Percentiles rank a stretch among this genome's conserved stretches.
Evolutionary conservation across 805 yeast species (phyloP).

Genomic region (Teunomyces barrocoloradensis): DNA sequence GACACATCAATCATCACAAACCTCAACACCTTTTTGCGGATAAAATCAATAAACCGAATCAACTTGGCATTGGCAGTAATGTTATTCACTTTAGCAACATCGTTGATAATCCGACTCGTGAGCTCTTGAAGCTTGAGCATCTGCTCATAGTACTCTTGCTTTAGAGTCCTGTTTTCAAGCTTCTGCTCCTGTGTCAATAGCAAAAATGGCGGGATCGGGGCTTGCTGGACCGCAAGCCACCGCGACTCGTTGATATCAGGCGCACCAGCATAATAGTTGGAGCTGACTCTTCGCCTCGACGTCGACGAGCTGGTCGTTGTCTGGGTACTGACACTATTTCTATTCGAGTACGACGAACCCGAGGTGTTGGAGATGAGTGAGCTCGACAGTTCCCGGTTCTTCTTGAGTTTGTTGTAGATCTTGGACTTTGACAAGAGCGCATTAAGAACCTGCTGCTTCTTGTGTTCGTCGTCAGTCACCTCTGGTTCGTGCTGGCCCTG

Average conservation of each 20-base stretch:
- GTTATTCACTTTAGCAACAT: slow-evolving; percentile 8
- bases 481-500: slow-evolving; percentile 4
- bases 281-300: slow-evolving; percentile 18
- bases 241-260: slow-evolving; percentile 11
- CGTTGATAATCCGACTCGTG: slow-evolving; percentile 12
- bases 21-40: slow-evolving; percentile 32
- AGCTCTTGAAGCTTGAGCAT: slow-evolving; percentile 16
- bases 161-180: slow-evolving; percentile 29
- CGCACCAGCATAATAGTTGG: slow-evolving; percentile 8
- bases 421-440: slow-evolving; percentile 30
- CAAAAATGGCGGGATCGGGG: slow-evolving; percentile 11
- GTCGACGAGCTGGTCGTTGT: slow-evolving; percentile 19
- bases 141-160: slow-evolving; percentile 36
- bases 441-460: slow-evolving; percentile 19
- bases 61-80: slow-evolving; percentile 16
- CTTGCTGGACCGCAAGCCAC: slow-evolving; percentile 6
- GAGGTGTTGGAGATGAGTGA: slow-evolving; percentile 24
- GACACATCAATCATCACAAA: slow-evolving; percentile 36
- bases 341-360: slow-evolving; percentile 15
- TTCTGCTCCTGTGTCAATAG: slow-evolving; percentile 19
- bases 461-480: slow-evolving; percentile 14
- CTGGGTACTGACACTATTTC: slow-evolving; percentile 22
- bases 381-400: slow-evolving; percentile 35
- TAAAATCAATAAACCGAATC: slow-evolving; percentile 32
- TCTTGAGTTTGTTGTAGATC: slow-evolving; percentile 35